phyloP scores from a whole-genome alignment of 352 stramenopile species.

The Phytopythium sindhum region DNA sequence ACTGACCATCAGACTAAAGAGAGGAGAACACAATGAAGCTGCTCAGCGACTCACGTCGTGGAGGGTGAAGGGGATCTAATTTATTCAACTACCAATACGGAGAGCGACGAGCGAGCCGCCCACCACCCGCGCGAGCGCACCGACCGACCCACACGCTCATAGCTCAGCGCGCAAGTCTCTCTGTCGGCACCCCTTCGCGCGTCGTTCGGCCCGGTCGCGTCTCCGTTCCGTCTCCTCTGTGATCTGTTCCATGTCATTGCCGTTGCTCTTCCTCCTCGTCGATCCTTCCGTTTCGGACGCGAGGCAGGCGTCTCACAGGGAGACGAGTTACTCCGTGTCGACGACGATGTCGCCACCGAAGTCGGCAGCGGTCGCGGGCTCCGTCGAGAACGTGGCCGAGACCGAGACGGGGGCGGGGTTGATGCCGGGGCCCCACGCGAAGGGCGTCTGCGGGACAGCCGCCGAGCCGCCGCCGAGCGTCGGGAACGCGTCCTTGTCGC shows the following conservation, averaged over 20 bases:
- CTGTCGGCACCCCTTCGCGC: not conserved
- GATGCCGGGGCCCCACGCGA: slow-evolving; percentile 65
- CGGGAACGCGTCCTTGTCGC: slow-evolving; percentile 77
- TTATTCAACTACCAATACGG: slow-evolving; percentile 27
- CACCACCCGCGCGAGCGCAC: not conserved
- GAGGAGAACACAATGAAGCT: not conserved
- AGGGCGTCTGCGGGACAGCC: slow-evolving; percentile 22
- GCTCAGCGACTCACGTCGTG: too few species aligned
- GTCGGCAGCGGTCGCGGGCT: slow-evolving; percentile 28
- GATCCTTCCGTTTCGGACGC: slow-evolving; percentile 2
- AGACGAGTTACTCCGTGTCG: slow-evolving; percentile 32
- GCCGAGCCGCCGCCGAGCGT: slow-evolving; percentile 56
- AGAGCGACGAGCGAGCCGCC: slow-evolving; percentile 5
- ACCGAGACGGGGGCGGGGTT: slow-evolving; percentile 27
- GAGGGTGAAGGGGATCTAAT: slow-evolving; percentile 22
- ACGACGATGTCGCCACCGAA: slow-evolving; percentile 43
- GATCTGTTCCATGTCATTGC: not conserved
- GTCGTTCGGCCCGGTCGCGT: slow-evolving; percentile 1
- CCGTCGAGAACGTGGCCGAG: slow-evolving; percentile 4
- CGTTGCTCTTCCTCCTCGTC: not conserved
- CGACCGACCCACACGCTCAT: not conserved
- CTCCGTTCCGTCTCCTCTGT: slow-evolving; percentile 9
- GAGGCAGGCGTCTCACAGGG: not conserved
- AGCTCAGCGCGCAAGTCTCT: not conserved
- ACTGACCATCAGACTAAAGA: not conserved